Evolutionary conservation across 139 green algal species (phyloP), one percentile per base, ranked within the genome.

Genomic region (Eudorina sp.): DNA sequence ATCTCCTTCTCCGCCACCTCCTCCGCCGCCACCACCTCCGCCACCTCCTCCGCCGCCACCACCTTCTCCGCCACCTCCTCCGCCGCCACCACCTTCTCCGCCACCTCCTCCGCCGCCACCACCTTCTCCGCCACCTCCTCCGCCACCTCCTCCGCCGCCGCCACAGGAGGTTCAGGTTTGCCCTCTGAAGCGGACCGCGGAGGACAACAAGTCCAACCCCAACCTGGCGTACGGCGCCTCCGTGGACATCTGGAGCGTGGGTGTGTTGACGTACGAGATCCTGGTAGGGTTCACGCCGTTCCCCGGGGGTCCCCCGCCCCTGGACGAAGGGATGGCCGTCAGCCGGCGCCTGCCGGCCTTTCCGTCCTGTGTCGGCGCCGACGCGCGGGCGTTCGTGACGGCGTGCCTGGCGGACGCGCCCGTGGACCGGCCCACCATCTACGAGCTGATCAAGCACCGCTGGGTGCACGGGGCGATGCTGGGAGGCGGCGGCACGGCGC

Each of bases 221-320:
- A 19, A 82, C 0, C 66, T 88, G 73, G 55, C 86, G 34, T 93
- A 93, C 87, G 85, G 74, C 4, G 14, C 70, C 0, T 62, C 74
- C 9, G 86, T 84, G 4, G 90, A 91, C 75, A 78, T 91, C 23
- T 94, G 89, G 89, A 73, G 66, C 27, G 43, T 88, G 40, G 91
- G 92, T 3, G 91, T 93, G n/a, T 45, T 95, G 43, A 83, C 89
- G 5, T 94, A 94, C 81, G 92, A 95, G 87, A 76, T 94, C 45
- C 88, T 93, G 66, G 82, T 88, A 21, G 82, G 82, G n/a, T 79
- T 78, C 2, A 64, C 82, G 21, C 46, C 82, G 34, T 80, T 53
- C 34, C 64, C 82, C 0, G 64, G 46, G 9, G 66, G 53, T 21
- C 46, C 82, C 3, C 64, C 38, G 23, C 7, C 43, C 0, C 18